Base-by-base conservation (phyloP, 2,329 filamentous ascomycete species). In the Chaetomiaceae sp. region DNA sequence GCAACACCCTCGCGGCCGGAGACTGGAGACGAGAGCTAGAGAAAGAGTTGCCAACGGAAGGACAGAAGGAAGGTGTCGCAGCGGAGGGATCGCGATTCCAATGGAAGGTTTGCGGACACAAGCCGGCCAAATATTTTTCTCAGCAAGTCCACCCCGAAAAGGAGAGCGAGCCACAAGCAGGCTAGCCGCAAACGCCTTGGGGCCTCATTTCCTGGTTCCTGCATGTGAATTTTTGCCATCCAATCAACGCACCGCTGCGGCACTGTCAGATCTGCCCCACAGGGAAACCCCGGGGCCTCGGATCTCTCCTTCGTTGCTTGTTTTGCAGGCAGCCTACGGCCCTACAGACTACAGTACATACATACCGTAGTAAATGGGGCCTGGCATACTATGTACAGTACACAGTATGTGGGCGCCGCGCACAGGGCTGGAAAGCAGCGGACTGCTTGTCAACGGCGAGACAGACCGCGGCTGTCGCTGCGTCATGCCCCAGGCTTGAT, bases 121-220 rank as follows among this genome's bases (percentile, higher is more conserved):
- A 16, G 13, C 29, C 25, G 48, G 48, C 54, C 58, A 60, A 61
- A 62, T 62, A 58, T 59, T 61, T 60, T 60, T 58, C n/a, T n/a
- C 44, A 56, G 58, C 44, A 58, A 40, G 37, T 45, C 54, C 49
- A 32, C 47, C 45, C 42, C 42, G 30, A 58, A 63, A 63, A 58
- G 54, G 61, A 57, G 61, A 59, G n/a, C n/a, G n/a, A 58, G 41
- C 53, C 49, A 48, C 47, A 52, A 52, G 20, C 32, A 42, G 52
- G 46, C 54, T 51, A 50, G 51, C 46, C 49, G 38, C 54, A 32
- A 49, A 25, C n/a, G 32, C 49, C 51, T 48, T 55, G 49, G 34
- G 36, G 18, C n/a, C 55, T 65, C 62, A 65, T 65, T 64, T 64
- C 58, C 59, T 43, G 33, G 57, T 57, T 55, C 56, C 58, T 64